Evolutionary conservation across 148 eudicot species (phyloP).

Genomic region (Chenopodium suecicum): DNA sequence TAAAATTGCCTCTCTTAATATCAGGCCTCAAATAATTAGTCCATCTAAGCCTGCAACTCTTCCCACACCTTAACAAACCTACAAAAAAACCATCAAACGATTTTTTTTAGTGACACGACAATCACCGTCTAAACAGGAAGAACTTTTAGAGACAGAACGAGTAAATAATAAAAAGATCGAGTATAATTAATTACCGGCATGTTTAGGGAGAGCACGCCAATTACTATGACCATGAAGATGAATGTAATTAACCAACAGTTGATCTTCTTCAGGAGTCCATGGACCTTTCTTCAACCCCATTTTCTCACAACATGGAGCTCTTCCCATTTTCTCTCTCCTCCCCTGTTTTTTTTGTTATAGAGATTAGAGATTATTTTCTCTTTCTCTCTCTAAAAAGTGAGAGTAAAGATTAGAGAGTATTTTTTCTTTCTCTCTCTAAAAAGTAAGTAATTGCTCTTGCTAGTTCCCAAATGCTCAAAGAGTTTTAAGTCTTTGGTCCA

Average conservation of each 20-base stretch:
- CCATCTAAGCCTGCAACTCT: conserved; percentile 77
- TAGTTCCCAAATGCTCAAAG: too few species aligned
- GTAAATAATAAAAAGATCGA: too few species aligned
- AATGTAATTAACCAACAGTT: conserved; percentile 34
- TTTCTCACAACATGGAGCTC: conserved; percentile 50
- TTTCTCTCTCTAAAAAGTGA: not conserved
- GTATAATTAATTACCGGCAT: conserved; percentile 32
- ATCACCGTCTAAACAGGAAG: not conserved
- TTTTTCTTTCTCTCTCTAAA: not conserved
- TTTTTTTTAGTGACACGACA: not conserved
- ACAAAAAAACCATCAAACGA: not conserved
- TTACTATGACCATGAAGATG: conserved; percentile 34
- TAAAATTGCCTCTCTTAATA: conserved; percentile 70
- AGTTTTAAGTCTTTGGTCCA: too few species aligned
- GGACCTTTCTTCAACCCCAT: conserved; percentile 53
- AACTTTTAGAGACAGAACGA: too few species aligned
- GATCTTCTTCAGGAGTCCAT: conserved; percentile 50
- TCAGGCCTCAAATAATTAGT: conserved; percentile 67
- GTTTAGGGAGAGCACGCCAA: conserved; percentile 55
- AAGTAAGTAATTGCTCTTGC: not conserved
- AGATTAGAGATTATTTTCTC: not conserved
- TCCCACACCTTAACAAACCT: conserved; percentile 82
- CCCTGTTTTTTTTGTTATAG: not conserved
- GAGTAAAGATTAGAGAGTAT: too few species aligned
- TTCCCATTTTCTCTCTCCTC: conserved; percentile 30